A percentile compares a stretch with the other conserved stretches of the same genome.
phyloP scores from a whole-genome alignment of 495 filamentous ascomycete genomes.

The Penicillium egyptiacum region DNA sequence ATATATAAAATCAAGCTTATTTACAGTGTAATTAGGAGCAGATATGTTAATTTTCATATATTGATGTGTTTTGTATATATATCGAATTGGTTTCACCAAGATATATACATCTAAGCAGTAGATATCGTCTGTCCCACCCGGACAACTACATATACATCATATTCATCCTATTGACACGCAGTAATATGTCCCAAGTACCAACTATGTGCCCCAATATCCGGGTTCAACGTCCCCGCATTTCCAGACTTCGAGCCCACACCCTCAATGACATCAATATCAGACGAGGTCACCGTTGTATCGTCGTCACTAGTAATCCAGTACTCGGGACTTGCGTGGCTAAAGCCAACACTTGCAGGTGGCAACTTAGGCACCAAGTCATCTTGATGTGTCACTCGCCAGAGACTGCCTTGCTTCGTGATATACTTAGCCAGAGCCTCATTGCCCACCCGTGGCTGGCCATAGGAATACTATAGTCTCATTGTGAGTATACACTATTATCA shows the following conservation, averaged over 20 bases:
- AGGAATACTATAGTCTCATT: slow-evolving; percentile 53
- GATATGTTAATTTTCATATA: not conserved
- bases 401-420: slow-evolving; percentile 48
- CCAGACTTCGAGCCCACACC: slow-evolving; percentile 37
- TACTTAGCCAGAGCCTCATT: slow-evolving; percentile 55
- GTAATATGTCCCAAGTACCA: slow-evolving; percentile 29
- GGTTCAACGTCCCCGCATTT: slow-evolving; percentile 35
- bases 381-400: slow-evolving; percentile 66
- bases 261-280: slow-evolving; percentile 41
- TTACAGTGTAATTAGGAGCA: not conserved
- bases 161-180: slow-evolving; percentile 18
- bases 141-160: not conserved
- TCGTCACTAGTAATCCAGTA: slow-evolving; percentile 57
- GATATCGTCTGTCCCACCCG: not conserved
- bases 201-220: slow-evolving; percentile 16
- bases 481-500: not conserved
- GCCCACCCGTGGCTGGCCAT: slow-evolving; percentile 68
- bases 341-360: slow-evolving; percentile 57
- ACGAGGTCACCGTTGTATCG: slow-evolving; percentile 37
- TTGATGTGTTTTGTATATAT: not conserved
- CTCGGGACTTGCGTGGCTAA: slow-evolving; percentile 64
- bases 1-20: not conserved
- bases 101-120: not conserved
- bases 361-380: slow-evolving; percentile 67
- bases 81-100: not conserved